These are phyloP conservation scores for Magnaporthiopsis rhizophila DNA, from an alignment of 2,329 filamentous ascomycete genomes.

Conservation along the genomic window DNA sequence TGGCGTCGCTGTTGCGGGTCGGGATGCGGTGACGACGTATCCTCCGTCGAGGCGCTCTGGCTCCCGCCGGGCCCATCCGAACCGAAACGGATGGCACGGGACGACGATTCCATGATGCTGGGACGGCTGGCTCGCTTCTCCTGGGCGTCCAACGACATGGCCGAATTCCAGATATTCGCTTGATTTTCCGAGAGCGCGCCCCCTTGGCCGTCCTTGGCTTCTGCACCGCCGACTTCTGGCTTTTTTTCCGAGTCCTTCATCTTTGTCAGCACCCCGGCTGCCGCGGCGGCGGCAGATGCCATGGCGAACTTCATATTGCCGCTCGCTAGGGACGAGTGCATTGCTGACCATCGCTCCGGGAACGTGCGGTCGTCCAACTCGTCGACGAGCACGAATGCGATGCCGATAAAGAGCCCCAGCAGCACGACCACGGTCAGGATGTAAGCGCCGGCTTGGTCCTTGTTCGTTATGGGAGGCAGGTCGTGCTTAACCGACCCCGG, in stretches of 20 bases:
- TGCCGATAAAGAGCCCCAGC: slow-evolving; percentile 7
- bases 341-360: slow-evolving; percentile 7
- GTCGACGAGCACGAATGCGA: slow-evolving; percentile 10
- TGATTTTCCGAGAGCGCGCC: background rate
- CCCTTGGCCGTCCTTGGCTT: background rate
- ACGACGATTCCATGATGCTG: background rate
- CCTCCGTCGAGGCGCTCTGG: background rate
- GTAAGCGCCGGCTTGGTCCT: slow-evolving; percentile 61
- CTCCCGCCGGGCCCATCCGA: background rate
- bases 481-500: slow-evolving; percentile 14
- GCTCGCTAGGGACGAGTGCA: slow-evolving; percentile 1
- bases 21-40: background rate
- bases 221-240: background rate
- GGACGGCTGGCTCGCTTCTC: slow-evolving; percentile 1
- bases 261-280: background rate
- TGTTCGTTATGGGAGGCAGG: slow-evolving; percentile 39
- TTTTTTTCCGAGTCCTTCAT: background rate
- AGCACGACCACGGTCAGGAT: slow-evolving; percentile 40
- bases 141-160: background rate
- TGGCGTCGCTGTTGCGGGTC: background rate
- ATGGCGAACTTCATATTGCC: background rate
- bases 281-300: background rate
- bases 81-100: background rate
- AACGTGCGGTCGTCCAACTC: slow-evolving; percentile 6
- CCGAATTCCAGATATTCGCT: background rate